These are phyloP conservation scores for Micractinium sp. DNA, from an alignment of 139 green algal genomes.

Conservation along the genomic window DNA sequence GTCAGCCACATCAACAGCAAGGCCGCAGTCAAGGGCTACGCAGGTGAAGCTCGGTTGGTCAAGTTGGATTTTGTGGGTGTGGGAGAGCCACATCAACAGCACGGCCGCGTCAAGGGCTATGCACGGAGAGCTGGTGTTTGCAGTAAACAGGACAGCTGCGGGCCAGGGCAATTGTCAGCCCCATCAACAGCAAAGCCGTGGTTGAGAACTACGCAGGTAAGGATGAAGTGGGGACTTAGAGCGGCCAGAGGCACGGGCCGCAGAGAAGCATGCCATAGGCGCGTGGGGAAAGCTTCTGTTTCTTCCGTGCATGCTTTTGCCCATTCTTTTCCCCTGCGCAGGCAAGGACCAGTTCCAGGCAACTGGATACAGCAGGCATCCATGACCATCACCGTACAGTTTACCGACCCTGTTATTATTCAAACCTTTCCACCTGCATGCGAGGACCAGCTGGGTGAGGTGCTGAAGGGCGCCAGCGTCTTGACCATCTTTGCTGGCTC, in stretches of 20 bases:
- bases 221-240: neutral
- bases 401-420: too few species aligned
- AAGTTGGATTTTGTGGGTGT: too few species aligned
- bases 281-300: too few species aligned
- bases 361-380: too few species aligned
- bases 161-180: conserved; percentile 81
- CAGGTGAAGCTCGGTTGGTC: neutral
- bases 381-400: too few species aligned
- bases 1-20: conserved; percentile 96
- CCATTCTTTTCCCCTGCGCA: too few species aligned
- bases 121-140: neutral
- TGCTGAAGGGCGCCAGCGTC: neutral
- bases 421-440: neutral
- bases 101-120: neutral
- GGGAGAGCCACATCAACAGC: neutral
- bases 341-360: too few species aligned
- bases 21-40: conserved; percentile 76
- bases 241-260: too few species aligned
- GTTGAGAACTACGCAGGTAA: conserved; percentile 61
- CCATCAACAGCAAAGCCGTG: conserved; percentile 94
- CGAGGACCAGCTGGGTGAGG: neutral
- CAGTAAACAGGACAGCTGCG: neutral
- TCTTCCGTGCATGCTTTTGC: too few species aligned
- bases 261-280: too few species aligned
- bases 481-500: too few species aligned